Conservation (phyloP, 1,139 yeast species). For the Yamadazyma trypodendri region DNA sequence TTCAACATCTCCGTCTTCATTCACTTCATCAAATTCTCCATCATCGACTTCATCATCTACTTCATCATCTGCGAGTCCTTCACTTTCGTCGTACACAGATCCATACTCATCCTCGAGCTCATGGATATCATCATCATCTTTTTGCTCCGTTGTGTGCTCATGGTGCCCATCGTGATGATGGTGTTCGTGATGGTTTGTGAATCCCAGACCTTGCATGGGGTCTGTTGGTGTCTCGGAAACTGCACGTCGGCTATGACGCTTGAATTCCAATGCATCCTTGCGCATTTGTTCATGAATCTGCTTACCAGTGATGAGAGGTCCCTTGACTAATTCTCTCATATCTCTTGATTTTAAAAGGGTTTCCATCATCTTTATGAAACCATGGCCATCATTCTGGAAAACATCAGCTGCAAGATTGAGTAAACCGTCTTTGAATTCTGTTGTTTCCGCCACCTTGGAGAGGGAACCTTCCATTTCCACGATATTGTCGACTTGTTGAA, state of each 20-base stretch:
- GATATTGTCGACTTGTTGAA: constrained; percentile 1
- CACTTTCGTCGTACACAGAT: constrained; percentile 10
- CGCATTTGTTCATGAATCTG: constrained; percentile 8
- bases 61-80: constrained; percentile 21
- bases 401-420: constrained; percentile 76
- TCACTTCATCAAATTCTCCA: constrained; percentile 11
- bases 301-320: too few species aligned
- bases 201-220: too few species aligned
- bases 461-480: constrained; percentile 25
- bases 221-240: background rate
- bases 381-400: constrained; percentile 69
- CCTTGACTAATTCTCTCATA: constrained; percentile 47
- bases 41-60: constrained; percentile 18
- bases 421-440: background rate
- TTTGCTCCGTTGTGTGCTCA: constrained; percentile 1
- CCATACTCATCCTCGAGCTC: constrained; percentile 17
- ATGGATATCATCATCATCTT: constrained; percentile 15
- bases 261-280: constrained; percentile 12
- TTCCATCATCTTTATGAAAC: constrained; percentile 78
- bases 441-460: constrained; percentile 28
- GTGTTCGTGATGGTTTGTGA: background rate
- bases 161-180: constrained; percentile 5
- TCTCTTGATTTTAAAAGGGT: constrained; percentile 60
- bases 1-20: constrained; percentile 13
- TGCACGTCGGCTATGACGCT: constrained; percentile 5